Percentiles rank a stretch among this genome's conserved stretches.
These are phyloP conservation scores for Simplicillium aogashimaense DNA, from an alignment of 2,329 filamentous ascomycete species.

Conservation along the genomic window DNA sequence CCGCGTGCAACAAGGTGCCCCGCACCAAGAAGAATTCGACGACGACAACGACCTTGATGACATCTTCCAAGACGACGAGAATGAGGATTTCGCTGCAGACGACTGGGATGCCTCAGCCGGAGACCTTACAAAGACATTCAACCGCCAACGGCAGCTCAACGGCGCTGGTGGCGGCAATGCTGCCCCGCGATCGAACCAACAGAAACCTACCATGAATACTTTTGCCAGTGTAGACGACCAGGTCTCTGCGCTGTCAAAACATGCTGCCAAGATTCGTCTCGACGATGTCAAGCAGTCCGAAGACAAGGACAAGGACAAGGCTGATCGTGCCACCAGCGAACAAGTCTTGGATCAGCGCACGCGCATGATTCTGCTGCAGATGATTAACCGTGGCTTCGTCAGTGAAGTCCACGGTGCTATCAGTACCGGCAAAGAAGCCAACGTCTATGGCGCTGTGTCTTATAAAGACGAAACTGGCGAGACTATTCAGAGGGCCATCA, in stretches of 20 bases:
- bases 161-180: constrained; percentile 30
- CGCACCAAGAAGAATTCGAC: constrained; percentile 21
- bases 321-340: constrained; percentile 86
- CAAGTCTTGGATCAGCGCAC: constrained; percentile 91
- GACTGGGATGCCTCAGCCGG: constrained; percentile 46
- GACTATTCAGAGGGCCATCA: constrained; percentile 74
- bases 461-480: constrained; percentile 42
- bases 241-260: constrained; percentile 70
- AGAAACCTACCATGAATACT: constrained; percentile 73
- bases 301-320: constrained; percentile 68
- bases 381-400: constrained; percentile 86
- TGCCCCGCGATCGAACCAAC: constrained; percentile 63
- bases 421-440: constrained; percentile 95
- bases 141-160: constrained; percentile 66
- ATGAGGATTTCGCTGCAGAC: constrained; percentile 50
- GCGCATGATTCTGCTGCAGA: constrained; percentile 88
- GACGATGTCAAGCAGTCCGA: constrained; percentile 48
- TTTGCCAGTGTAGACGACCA: constrained; percentile 77
- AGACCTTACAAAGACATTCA: constrained; percentile 80
- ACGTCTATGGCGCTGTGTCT: constrained; percentile 85
- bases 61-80: constrained; percentile 49
- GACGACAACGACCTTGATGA: constrained; percentile 23
- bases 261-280: constrained; percentile 77
- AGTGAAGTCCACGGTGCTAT: constrained; percentile 91
- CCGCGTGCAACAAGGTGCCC: constrained; percentile 16